Evolutionary conservation across 2,329 filamentous ascomycete species (phyloP), one percentile per base, ranked within the genome.

Genomic region (Trichoderma simmonsii): DNA sequence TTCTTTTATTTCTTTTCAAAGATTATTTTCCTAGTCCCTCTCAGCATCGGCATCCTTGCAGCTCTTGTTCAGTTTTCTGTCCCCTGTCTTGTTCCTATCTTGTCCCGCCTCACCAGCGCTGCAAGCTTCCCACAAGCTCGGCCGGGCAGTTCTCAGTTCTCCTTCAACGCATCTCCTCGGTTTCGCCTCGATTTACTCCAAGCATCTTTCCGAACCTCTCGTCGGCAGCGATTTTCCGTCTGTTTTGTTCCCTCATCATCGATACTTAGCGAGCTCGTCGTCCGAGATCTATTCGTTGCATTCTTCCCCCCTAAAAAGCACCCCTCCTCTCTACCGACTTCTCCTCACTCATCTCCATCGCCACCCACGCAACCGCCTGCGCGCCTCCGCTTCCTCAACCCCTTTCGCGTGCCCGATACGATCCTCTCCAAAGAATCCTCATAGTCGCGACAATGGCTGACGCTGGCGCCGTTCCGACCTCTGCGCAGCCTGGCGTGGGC

Each of bases 361-460:
- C 60, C 71, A 59, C 66, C 67, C 51, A 65, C 54, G 67, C 67
- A 70, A 64, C 71, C 28, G 36, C 64, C 57, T 70, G 71, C 71
- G 71, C 70, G 39, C 61, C 36, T 14, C 24, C 69, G 26, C 32
- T 34, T 30, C 9, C 57, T 60, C 66, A 60, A 57, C 43, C 48
- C 43, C 34, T 32, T 26, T 59, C 51, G 39, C 59, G 39, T 61
- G 57, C 34, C 70, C 65, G 71, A 70, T 34, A 11, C 54, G 67
- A 54, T 64, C 28, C 34, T n/a, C 21, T 48, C n/a, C 14, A 4
- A 15, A 34, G 36, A 61, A 61, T 30, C 14, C 15, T 8, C 57
- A 15, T 34, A 32, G 11, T 71, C 57, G 69, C 61, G 83, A 84
- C 83, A 81, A 97, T 97, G 94, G 90, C 93, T 84, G 93, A 97